phyloP scores from a whole-genome alignment of 2,329 filamentous ascomycete species.

The Colletotrichum lindemuthianum region DNA sequence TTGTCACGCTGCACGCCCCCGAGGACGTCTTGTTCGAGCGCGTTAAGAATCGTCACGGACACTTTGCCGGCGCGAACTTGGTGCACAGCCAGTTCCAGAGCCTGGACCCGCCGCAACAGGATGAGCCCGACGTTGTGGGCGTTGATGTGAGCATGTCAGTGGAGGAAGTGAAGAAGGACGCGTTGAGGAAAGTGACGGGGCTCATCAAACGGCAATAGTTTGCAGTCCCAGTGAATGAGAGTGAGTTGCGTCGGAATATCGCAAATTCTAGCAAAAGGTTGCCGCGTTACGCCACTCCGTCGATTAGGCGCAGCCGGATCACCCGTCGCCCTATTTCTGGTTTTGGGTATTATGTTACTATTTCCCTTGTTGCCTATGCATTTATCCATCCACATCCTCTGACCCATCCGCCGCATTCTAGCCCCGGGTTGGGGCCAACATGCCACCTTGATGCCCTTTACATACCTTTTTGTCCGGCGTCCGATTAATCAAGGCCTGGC shows the following conservation, averaged over 20 bases:
- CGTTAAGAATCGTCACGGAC: conserved; percentile 70
- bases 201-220: conserved; percentile 1
- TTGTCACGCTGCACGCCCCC: conserved; percentile 75
- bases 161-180: conserved; percentile 56
- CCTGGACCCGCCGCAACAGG: conserved; percentile 70
- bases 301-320: no score
- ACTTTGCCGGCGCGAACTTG: conserved; percentile 82
- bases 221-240: neutral
- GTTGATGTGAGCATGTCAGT: conserved; percentile 58
- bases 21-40: conserved; percentile 71
- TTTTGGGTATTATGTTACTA: no score
- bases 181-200: conserved; percentile 41
- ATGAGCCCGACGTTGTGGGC: conserved; percentile 64
- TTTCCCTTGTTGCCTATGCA: no score
- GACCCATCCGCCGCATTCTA: no score
- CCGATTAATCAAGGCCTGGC: no score
- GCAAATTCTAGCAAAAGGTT: neutral
- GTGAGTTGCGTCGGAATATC: neutral
- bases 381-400: no score
- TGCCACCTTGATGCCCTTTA: no score
- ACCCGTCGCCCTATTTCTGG: no score
- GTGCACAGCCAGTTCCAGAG: conserved; percentile 76
- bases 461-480: no score
- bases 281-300: no score
- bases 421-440: no score